These are phyloP conservation scores for Potentilla sterilis DNA, from an alignment of 306 rosid species.

Conservation along the genomic window DNA sequence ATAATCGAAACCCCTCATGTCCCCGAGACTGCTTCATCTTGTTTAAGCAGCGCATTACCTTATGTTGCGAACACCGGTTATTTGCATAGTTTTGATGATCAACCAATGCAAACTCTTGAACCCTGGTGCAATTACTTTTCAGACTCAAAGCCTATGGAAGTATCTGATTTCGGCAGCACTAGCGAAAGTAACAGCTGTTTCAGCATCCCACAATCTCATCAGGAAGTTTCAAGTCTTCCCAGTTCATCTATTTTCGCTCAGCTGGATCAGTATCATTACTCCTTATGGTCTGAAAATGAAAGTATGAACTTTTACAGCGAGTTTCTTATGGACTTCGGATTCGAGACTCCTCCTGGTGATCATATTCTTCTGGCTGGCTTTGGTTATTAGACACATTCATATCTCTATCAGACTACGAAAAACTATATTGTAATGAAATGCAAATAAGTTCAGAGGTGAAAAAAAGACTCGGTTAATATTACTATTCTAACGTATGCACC, in stretches of 20 bases:
- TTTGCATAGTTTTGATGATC: neutral
- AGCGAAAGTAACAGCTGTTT: constrained; percentile 8
- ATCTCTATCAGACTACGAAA: neutral
- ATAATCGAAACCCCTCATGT: constrained; percentile 3
- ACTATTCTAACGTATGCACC: neutral
- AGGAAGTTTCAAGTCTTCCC: constrained; percentile 17
- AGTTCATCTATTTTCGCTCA: constrained; percentile 22
- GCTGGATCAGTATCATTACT: constrained; percentile 17
- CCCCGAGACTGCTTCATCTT: constrained; percentile 19
- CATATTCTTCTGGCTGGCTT: constrained; percentile 25
- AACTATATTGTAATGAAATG: neutral
- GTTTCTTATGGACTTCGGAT: constrained; percentile 19
- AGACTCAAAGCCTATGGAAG: constrained; percentile 1
- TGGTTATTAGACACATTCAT: constrained; percentile 16
- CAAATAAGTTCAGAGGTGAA: neutral
- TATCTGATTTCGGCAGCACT: constrained; percentile 12
- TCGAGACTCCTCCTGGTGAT: constrained; percentile 22
- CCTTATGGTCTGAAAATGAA: constrained; percentile 23
- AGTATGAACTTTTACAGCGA: neutral
- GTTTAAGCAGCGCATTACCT: constrained; percentile 12
- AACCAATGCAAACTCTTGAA: neutral
- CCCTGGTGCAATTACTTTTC: constrained; percentile 7
- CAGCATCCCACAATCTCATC: neutral
- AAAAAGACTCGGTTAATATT: neutral
- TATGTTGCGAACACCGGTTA: neutral